Evolutionary conservation across 192 early-diverging fungal species (phyloP), one percentile per base, ranked within the genome.

Genomic region (Podila epigama): DNA sequence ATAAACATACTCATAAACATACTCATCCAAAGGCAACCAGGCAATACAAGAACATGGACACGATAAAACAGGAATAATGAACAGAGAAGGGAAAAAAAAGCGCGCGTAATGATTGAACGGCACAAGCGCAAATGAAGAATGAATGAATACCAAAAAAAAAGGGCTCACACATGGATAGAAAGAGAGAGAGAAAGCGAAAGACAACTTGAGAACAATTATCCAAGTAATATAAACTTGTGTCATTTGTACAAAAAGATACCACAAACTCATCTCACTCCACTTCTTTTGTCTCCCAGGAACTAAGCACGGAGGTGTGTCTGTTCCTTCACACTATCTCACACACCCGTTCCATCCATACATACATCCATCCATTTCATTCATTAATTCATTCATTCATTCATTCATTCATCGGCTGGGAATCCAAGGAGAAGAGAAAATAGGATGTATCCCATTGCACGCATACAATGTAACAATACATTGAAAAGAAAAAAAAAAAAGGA

Each of bases 391-490:
- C 37, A 9, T 13, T 39, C 37, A 9, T 13, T 39, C 37, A 9
- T 13, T 39, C 37, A 9, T 13, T 39, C 42, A 9, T 22, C 25
- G 44, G 44, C 25, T 48, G 44, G 44, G 44, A 48, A 48, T 48
- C 44, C 44, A 48, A 48, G 44, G 44, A 48, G 44, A 20, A 48
- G n/a, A n/a, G n/a, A n/a, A n/a, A n/a, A n/a, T n/a, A n/a, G n/a
- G n/a, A n/a, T n/a, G n/a, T n/a, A n/a, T n/a, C n/a, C n/a, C n/a
- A n/a, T n/a, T n/a, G n/a, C 44, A 48, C 44, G 44, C 44, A 48
- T 48, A 48, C 44, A 48, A 48, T 3, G 25, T 20, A 48, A 48
- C n/a, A 48, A 48, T 48, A 44, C n/a, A n/a, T n/a, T n/a, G n/a
- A n/a, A n/a, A n/a, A n/a, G n/a, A 48, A 41, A 48, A 48, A 22